Evolutionary conservation across 306 rosid species (phyloP).

Genomic region (Amphicarpaea edgeworthii): DNA sequence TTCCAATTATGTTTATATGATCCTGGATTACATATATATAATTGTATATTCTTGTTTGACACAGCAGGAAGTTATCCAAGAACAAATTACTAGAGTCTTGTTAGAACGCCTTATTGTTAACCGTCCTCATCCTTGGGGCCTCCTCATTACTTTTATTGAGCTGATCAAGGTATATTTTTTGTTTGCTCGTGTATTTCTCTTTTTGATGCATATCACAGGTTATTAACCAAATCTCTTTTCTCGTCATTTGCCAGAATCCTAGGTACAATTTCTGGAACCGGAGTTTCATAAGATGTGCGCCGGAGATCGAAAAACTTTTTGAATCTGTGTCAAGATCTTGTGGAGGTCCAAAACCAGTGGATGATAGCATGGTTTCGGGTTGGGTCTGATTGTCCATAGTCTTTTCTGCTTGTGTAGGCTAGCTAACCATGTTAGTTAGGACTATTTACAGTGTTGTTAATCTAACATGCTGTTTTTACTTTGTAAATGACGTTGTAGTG

Average conservation of each 20-base stretch:
- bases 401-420: conserved; percentile 15
- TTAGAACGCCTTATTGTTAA: conserved; percentile 93
- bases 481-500: conserved; percentile 16
- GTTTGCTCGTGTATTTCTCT: not conserved
- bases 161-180: conserved; percentile 73
- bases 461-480: not conserved
- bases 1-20: not conserved
- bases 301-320: conserved; percentile 92
- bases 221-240: not conserved
- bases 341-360: conserved; percentile 94
- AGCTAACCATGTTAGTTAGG: conserved; percentile 1
- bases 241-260: conserved; percentile 68
- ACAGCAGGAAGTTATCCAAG: conserved; percentile 92
- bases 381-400: conserved; percentile 73
- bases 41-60: conserved; percentile 6
- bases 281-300: conserved; percentile 93
- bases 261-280: conserved; percentile 95
- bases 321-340: conserved; percentile 99
- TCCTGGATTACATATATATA: not conserved
- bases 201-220: not conserved
- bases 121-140: conserved; percentile 99
- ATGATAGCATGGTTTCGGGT: conserved; percentile 85
- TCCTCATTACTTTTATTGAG: conserved; percentile 95
- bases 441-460: not conserved
- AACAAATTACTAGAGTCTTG: conserved; percentile 97